A percentile compares a stretch with the other conserved stretches of the same genome.
Conservation (phyloP, 2,329 filamentous ascomycete genomes). For the Fusarium nematophilum region DNA sequence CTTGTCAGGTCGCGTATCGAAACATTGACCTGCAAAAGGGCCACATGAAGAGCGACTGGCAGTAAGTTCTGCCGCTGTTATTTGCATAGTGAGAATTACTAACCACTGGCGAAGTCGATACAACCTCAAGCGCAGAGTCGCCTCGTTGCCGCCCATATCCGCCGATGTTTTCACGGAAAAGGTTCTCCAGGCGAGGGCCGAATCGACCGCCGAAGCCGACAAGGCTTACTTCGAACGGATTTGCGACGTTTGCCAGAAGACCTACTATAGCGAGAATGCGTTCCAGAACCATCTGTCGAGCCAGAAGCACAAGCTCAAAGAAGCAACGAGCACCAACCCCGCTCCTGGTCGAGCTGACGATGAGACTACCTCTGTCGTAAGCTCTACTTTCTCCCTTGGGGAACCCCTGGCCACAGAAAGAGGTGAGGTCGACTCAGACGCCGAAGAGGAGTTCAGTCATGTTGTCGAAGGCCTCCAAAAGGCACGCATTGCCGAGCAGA, state of each 20-base stretch:
- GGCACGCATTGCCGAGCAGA: constrained; percentile 70
- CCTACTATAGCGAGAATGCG: constrained; percentile 96
- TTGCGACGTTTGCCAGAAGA: constrained; percentile 87
- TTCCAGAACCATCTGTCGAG: constrained; percentile 93
- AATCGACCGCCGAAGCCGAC: constrained; percentile 84
- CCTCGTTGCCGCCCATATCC: constrained; percentile 88
- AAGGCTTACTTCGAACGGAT: constrained; percentile 88
- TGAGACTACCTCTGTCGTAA: constrained; percentile 84
- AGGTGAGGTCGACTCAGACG: constrained; percentile 70
- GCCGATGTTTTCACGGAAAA: constrained; percentile 96
- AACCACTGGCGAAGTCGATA: constrained; percentile 72
- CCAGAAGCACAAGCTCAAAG: constrained; percentile 80
- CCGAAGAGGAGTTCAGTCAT: constrained; percentile 79
- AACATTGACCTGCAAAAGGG: constrained; percentile 91
- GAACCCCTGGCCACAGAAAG: constrained; percentile 71
- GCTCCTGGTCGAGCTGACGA: constrained; percentile 62
- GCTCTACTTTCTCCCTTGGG: constrained; percentile 90
- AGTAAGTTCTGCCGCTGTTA: constrained; percentile 69
- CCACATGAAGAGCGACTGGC: constrained; percentile 99
- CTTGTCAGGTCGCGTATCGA: constrained; percentile 95
- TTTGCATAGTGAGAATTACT: not conserved
- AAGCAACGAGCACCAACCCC: constrained; percentile 58
- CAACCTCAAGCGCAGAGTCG: constrained; percentile 94
- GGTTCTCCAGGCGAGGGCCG: constrained; percentile 89
- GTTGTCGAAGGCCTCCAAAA: constrained; percentile 83